phyloP scores from a whole-genome alignment of 208 protist species.

The Acanthamoeba triangularis region DNA sequence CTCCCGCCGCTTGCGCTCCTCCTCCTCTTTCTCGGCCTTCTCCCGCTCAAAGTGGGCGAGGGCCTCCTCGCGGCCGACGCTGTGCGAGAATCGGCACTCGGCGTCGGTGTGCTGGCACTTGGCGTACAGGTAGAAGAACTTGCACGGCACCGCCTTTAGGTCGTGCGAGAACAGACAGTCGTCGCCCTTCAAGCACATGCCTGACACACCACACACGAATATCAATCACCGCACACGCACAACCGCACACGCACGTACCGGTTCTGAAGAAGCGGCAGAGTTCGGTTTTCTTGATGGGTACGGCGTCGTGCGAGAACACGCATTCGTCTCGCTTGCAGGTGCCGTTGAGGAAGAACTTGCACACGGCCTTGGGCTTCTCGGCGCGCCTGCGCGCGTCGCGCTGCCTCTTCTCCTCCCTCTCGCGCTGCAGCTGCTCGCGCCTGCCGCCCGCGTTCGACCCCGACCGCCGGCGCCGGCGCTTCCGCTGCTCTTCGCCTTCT shows the following conservation, averaged over 20 bases:
- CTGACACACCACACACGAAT: not conserved
- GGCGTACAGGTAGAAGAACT: constrained; percentile 50
- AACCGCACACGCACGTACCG: not conserved
- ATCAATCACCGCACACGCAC: not conserved
- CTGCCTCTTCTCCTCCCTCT: constrained; percentile 1
- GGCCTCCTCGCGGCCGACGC: not conserved
- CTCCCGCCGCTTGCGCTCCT: not conserved
- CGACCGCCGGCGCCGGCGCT: not conserved
- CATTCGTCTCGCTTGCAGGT: constrained; percentile 33
- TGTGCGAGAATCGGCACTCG: constrained; percentile 61
- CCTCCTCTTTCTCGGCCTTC: not conserved
- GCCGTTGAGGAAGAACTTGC: constrained; percentile 59
- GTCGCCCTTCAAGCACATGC: constrained; percentile 34
- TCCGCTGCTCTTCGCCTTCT: not conserved
- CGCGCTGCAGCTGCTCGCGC: not conserved
- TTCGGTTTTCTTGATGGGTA: constrained; percentile 36
- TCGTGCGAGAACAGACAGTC: constrained; percentile 57
- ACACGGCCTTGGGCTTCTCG: constrained; percentile 44
- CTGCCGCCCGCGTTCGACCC: not conserved
- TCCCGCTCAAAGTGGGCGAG: constrained; percentile 28
- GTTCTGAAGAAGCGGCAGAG: constrained; percentile 55
- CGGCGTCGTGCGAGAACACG: constrained; percentile 38
- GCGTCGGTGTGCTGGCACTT: constrained; percentile 25
- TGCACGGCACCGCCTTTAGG: constrained; percentile 43
- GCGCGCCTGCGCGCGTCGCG: not conserved